Evolutionary conservation across 1,139 yeast genomes (phyloP).

Genomic region (Chernovozyma aurita): DNA sequence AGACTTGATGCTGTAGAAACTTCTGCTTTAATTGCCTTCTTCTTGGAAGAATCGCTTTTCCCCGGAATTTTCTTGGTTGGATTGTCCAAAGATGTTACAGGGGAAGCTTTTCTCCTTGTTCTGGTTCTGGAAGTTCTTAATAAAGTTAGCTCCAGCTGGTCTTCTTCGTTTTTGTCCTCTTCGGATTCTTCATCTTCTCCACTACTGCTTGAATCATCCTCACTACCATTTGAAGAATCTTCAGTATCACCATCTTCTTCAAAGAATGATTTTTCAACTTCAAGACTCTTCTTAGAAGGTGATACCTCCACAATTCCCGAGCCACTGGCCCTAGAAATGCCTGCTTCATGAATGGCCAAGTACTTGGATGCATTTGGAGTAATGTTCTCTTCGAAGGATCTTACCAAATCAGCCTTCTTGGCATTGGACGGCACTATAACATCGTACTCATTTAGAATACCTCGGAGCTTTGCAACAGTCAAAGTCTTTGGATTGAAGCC

Average conservation of each 20-base stretch:
- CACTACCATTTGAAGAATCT: neutral
- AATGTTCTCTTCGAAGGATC: slow-evolving; percentile 48
- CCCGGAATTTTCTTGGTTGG: no score
- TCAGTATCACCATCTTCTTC: neutral
- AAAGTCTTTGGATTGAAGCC: slow-evolving; percentile 62
- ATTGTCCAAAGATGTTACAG: no score
- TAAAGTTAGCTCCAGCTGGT: neutral
- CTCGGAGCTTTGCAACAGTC: slow-evolving; percentile 61
- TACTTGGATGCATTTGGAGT: slow-evolving; percentile 32
- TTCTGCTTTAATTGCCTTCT: neutral
- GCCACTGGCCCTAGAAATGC: slow-evolving; percentile 17
- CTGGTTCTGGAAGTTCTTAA: neutral
- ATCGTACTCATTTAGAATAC: slow-evolving; percentile 54
- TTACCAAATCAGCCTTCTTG: slow-evolving; percentile 57
- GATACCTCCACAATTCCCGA: slow-evolving; percentile 18
- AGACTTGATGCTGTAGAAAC: neutral
- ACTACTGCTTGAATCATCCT: neutral
- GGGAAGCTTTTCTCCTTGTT: no score
- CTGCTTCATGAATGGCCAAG: slow-evolving; percentile 15
- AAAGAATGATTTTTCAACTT: neutral
- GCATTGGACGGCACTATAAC: slow-evolving; percentile 55
- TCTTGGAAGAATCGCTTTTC: no score
- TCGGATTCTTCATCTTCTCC: neutral
- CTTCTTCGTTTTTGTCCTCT: neutral
- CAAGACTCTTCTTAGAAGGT: neutral